Percentiles rank a stretch among this genome's conserved stretches.
phyloP scores from a whole-genome alignment of 148 eudicot genomes.

The Euryodendron excelsum region DNA sequence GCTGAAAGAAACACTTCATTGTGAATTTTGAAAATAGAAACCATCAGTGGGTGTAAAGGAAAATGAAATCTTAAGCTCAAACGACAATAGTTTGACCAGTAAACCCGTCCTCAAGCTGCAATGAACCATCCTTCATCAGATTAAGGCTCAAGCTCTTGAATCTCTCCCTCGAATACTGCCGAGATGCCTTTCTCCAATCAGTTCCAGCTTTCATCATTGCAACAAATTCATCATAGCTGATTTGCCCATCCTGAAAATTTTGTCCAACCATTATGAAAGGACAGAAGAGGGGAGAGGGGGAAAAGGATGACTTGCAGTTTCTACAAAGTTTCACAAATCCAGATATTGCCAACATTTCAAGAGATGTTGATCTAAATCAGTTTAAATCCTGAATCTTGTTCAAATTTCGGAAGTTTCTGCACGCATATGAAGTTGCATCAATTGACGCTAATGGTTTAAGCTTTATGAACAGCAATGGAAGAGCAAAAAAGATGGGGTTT shows the following conservation, averaged over 20 bases:
- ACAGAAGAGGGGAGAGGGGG: neutral
- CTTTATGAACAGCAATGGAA: neutral
- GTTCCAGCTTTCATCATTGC: conserved; percentile 55
- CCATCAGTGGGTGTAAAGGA: neutral
- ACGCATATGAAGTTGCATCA: no score
- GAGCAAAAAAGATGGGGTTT: neutral
- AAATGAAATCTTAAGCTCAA: neutral
- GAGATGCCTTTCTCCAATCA: conserved; percentile 52
- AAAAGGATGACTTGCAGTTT: neutral
- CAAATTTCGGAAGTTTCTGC: neutral
- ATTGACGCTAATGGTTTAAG: no score
- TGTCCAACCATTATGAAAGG: neutral
- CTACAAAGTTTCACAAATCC: neutral
- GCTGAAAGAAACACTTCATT: neutral
- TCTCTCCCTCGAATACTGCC: conserved; percentile 46
- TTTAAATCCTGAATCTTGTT: neutral
- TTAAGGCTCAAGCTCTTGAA: conserved; percentile 41
- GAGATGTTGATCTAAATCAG: neutral
- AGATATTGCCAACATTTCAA: conserved; percentile 2
- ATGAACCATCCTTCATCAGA: conserved; percentile 37
- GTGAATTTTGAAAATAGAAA: neutral
- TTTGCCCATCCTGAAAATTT: conserved; percentile 42
- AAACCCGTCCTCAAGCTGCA: conserved; percentile 21
- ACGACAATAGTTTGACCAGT: conserved; percentile 16
- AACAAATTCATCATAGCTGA: conserved; percentile 50